A percentile compares a stretch with the other conserved stretches of the same genome.
phyloP scores from a whole-genome alignment of 768 basidiomycete species.

The Trametes sanguinea region DNA sequence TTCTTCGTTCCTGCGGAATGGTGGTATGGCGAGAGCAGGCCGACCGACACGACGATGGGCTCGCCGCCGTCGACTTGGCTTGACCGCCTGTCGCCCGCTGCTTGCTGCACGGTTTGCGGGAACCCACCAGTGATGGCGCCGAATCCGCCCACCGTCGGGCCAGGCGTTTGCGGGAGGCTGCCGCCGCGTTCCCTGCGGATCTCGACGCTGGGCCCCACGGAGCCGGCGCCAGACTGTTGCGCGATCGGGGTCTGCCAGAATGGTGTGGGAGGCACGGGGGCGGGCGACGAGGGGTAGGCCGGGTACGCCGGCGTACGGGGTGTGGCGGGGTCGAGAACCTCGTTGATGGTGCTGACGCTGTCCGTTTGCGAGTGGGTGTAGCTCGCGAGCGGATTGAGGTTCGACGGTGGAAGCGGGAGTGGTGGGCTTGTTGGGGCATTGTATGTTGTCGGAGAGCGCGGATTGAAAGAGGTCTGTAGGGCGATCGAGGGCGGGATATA shows the following conservation, averaged over 20 bases:
- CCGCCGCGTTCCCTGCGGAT: conserved; percentile 61
- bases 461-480: conserved; percentile 33
- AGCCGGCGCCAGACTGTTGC: conserved; percentile 46
- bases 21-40: conserved; percentile 36
- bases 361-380: conserved; percentile 19
- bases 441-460: conserved; percentile 57
- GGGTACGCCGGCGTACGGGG: conserved; percentile 61
- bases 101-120: conserved; percentile 39
- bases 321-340: conserved; percentile 21
- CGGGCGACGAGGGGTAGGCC: conserved; percentile 65
- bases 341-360: conserved; percentile 23
- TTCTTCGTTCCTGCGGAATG: conserved; percentile 2
- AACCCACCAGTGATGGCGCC: conserved; percentile 32
- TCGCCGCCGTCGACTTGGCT: conserved; percentile 42
- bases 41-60: conserved; percentile 71
- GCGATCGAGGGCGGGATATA: conserved; percentile 40
- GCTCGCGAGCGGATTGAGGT: conserved; percentile 16
- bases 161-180: conserved; percentile 52
- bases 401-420: conserved; percentile 35
- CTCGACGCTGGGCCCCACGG: conserved; percentile 62
- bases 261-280: conserved; percentile 48
- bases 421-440: conserved; percentile 35
- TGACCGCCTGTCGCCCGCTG: conserved; percentile 27
- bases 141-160: conserved; percentile 46
- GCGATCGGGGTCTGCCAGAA: conserved; percentile 57